Evolutionary conservation across 169 alveolate genomes (phyloP), one percentile per base, ranked within the genome.

Genomic region (Eimeria necatrix): DNA sequence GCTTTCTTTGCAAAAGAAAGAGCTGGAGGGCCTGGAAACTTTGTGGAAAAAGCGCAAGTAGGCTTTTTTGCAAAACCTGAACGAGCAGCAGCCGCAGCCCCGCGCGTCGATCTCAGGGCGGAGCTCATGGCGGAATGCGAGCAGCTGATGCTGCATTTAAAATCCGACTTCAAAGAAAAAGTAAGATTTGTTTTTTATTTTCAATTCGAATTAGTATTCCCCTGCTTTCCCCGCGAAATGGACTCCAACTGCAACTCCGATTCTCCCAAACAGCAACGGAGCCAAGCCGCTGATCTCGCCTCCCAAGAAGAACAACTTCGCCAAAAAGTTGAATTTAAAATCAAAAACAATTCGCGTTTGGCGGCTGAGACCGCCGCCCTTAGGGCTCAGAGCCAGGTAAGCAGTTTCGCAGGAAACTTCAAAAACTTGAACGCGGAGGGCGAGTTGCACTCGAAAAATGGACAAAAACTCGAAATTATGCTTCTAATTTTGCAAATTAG

Each of bases 111-210:
- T n/a, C 51, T 12, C 71, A 80, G 88, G 52, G 6, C 24, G 49
- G 52, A 49, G 10, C 88, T 80, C 68, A 80, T 10, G n/a, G n/a
- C 61, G 46, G 88, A 80, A 24, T 80, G 88, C 88, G 88, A 80
- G 68, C 24, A 49, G 70, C 24, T 80, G 49, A 80, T 80, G 71
- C 22, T 5, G 56, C 16, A 52, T 8, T 3, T 52, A 8, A 48
- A 80, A 24, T 4, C 14, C 7, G 88, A 80, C 48, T 48, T 16
- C 0, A 51, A 12, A 51, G 68, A 80, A 51, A 64, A 80, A 41
- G 88, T 52, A 7, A 0, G 41, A 32, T 32, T 32, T 32, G 41
- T 32, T 32, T 32, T 32, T 32, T 0, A 32, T 32, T 32, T 32
- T 32, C 0, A 32, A 0, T 32, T 32, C 0, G 2, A 32, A 32